These are phyloP conservation scores for Alternaria atra DNA, from an alignment of 2,329 filamentous ascomycete species.

Conservation along the genomic window DNA sequence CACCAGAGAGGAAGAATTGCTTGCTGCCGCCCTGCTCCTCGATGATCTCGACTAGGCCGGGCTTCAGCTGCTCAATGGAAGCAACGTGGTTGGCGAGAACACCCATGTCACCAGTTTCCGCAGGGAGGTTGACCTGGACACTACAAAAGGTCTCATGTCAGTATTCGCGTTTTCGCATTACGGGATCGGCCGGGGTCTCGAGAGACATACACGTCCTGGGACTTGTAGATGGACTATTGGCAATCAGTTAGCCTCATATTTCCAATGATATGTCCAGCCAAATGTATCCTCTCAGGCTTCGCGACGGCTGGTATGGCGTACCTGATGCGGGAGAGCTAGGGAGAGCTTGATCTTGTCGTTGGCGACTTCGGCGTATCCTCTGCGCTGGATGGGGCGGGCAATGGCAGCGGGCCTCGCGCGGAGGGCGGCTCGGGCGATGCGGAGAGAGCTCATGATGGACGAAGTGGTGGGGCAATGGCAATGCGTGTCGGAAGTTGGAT, in stretches of 20 bases:
- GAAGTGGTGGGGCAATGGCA: conserved; percentile 48
- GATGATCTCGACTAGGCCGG: conserved; percentile 91
- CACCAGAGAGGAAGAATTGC: conserved; percentile 98
- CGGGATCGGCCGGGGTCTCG: conserved; percentile 38
- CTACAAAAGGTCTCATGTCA: conserved; percentile 57
- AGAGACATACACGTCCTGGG: conserved; percentile 71
- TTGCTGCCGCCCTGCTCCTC: conserved; percentile 91
- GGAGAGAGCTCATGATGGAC: conserved; percentile 86
- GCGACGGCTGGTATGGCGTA: conserved; percentile 62
- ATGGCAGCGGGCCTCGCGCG: conserved; percentile 79
- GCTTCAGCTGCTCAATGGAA: conserved; percentile 98
- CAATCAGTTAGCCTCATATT: conserved; percentile 35
- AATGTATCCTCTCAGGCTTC: conserved; percentile 9
- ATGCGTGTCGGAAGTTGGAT: conserved; percentile 46
- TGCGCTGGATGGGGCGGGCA: conserved; percentile 79
- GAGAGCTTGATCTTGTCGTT: conserved; percentile 87
- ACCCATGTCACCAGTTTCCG: conserved; percentile 99
- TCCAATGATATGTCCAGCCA: neutral
- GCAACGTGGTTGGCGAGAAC: conserved; percentile 98
- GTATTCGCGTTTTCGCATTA: conserved; percentile 36
- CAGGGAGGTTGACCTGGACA: conserved; percentile 98
- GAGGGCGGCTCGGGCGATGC: conserved; percentile 89
- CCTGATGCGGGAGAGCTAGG: conserved; percentile 97
- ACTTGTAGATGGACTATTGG: conserved; percentile 72
- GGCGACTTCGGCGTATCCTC: conserved; percentile 78